Base-by-base conservation (phyloP, 177 flowering plant species). In the Vitis hybrid region DNA sequence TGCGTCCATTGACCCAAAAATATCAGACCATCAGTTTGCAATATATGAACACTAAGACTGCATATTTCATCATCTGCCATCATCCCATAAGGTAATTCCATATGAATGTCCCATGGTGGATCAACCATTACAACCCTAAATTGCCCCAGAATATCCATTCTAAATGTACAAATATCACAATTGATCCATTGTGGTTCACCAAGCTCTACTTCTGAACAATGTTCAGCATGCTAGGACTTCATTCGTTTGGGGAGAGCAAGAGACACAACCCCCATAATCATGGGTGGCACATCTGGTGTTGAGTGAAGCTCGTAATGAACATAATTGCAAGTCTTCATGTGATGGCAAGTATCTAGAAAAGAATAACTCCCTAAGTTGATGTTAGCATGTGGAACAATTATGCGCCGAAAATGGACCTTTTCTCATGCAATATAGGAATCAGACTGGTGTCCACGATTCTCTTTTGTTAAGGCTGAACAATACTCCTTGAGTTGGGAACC, bases 31-130 rank as follows among this genome's bases (percentile, higher is more conserved):
- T 93, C 97, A 60, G 97, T 95, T 79, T 93, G 99, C 70, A 95
- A 74, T 51, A 94, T 94, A 69, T 96, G 98, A 71, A 95, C 98
- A 82, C 89, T 93, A 60, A 93, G 94, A 76, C 77, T 93, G 19
- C 93, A 89, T 97, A 95, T 95, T 78, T 95, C 99, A 75, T 95
- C 95, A 87, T 95, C 99, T 71, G 94, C 96, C 99, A 95, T 95
- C 49, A 95, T 95, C 63, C 95, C 99, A 79, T 95, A 95, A 57
- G 99, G 99, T 79, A 95, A 78, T 72, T 95, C 99, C 99, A 95
- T 95, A 76, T 95, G 98, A 84, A 95, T 95, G 69, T 95, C 99
- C 98, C 97, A 93, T 14, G 99, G 99, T 63, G 99, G 99, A 81
- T 95, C 98, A 17, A 97, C 99, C 99, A 95, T 95, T 64, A 95